Evolutionary conservation across 345 rosid species (phyloP), one percentile per base, ranked within the genome.

Genomic region (Cardiospermum halicacabum): DNA sequence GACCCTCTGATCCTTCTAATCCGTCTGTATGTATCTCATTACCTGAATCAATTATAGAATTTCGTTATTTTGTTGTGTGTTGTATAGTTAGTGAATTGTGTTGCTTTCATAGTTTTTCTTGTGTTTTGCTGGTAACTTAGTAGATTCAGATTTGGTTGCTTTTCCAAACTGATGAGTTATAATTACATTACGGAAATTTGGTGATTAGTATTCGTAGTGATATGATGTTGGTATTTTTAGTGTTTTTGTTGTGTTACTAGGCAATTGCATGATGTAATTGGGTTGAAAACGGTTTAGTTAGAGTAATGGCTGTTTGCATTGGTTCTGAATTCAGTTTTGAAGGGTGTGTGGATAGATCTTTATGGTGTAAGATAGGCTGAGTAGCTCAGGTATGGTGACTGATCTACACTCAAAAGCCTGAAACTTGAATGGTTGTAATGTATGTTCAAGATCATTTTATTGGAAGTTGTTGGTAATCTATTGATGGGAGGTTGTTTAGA

Each of bases 1-100:
- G 97, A 42, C 90, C 96, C 19, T 80, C 96, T 34, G 94, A 84
- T 80, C 92, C 94, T 59, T 83, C 90, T 37, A 82, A 83, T 69
- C 90, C 96, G 54, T 85, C 89, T 61, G 97, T 91, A 59, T 68
- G 87, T 74, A 25, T 58, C 40, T 55, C 59, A 5, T 16, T 7
- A 54, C 27, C 1, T 60, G 39, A 34, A 43, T 49, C 15, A 60
- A 26, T 25, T 39, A 34, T 22, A 16, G 9, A 16, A 43, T 60
- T 16, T 8, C n/a, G 0, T n/a, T 9, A 7, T 18, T 27, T n/a
- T 43, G 11, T 28, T 8, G 25, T 42, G 13, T 21, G 27, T 25
- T 53, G 27, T 3, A 3, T 4, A 18, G 5, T 16, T 7, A 50
- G 55, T 51, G 25, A 5, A 7, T 24, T 51, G 24, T 21, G 39